Base-by-base conservation (phyloP, 805 yeast species). In the Metschnikowia corniflorae region DNA sequence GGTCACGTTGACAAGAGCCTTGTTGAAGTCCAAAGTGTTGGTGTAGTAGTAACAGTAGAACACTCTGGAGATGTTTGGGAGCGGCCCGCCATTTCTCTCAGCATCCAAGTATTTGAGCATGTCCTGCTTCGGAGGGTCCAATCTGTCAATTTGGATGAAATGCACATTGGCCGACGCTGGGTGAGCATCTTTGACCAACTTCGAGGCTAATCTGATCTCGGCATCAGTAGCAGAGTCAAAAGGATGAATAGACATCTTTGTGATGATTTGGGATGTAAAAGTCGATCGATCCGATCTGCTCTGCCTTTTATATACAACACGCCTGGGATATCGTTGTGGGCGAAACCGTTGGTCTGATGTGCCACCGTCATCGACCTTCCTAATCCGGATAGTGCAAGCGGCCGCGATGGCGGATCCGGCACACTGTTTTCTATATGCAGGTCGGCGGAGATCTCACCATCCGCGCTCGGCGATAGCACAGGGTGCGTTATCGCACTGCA, bases 61-160 rank as follows among this genome's bases (percentile, higher is more conserved):
- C 33, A 81, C 69, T 67, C 94, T 78, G 27, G 88, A 73, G 40
- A 85, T 76, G n/a, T 46, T 54, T 22, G 86, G 86, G 16, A 77
- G 58, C 29, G 68, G 62, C 17, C 38, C 44, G 26, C 72, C 71
- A 31, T 49, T 41, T 50, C 73, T 77, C 64, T 82, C 87, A 37
- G 84, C 80, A 42, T 78, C 81, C 45, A 85, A 65, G 60, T 71
- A 84, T 51, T 70, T 75, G 44, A 77, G 53, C 82, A 85, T 80
- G 44, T 73, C 78, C 49, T 73, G 65, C 71, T 85, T 85, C 43
- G 94, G 89, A 22, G 95, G 95, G 55, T 85, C 94, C 31, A 75
- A 50, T 57, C 79, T 72, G 55, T 82, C 89, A 42, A 80, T 62
- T 57, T 77, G 84, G 34, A 75, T 70, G 57, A 82, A 82, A 57